Percentiles rank a stretch among this genome's conserved stretches.
Conservation (phyloP, 2,329 filamentous ascomycete genomes). For the Fusarium camptoceras region DNA sequence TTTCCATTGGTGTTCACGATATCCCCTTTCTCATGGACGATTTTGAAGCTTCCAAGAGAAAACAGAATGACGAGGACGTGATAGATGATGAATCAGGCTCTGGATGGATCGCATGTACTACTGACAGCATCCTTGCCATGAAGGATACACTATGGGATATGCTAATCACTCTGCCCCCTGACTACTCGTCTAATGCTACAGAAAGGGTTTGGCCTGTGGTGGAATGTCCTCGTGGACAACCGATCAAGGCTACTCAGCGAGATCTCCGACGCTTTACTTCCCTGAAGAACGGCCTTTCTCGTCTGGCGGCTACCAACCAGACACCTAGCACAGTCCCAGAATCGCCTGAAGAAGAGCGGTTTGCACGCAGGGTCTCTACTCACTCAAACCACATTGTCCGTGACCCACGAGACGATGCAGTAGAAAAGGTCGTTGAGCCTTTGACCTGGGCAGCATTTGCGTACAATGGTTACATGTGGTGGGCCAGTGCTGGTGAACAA, state of each 20-base stretch:
- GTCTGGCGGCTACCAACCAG: slow-evolving; percentile 51
- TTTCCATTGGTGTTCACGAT: slow-evolving; percentile 92
- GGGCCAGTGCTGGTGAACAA: slow-evolving; percentile 85
- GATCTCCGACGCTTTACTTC: slow-evolving; percentile 84
- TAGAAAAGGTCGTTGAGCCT: slow-evolving; percentile 71
- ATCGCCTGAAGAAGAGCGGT: slow-evolving; percentile 46
- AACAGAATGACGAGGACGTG: slow-evolving; percentile 51
- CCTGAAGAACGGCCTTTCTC: slow-evolving; percentile 72
- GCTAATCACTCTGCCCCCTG: slow-evolving; percentile 82
- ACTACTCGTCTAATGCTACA: slow-evolving; percentile 67
- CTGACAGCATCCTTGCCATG: slow-evolving; percentile 89
- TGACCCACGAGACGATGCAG: slow-evolving; percentile 60
- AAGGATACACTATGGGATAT: slow-evolving; percentile 92
- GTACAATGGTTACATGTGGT: slow-evolving; percentile 89
- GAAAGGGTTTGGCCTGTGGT: slow-evolving; percentile 81
- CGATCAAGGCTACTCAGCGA: slow-evolving; percentile 87
- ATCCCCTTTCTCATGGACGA: slow-evolving; percentile 80
- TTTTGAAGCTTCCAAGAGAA: slow-evolving; percentile 60
- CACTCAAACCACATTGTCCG: slow-evolving; percentile 46
- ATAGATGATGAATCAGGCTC: slow-evolving; percentile 62
- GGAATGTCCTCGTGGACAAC: slow-evolving; percentile 71
- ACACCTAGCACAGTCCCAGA: slow-evolving; percentile 44
- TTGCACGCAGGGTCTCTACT: slow-evolving; percentile 45
- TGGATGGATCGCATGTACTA: slow-evolving; percentile 95
- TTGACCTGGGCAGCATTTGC: slow-evolving; percentile 78